Evolutionary conservation across 331 rosid species (phyloP).

Genomic region (Telfairia occidentalis): DNA sequence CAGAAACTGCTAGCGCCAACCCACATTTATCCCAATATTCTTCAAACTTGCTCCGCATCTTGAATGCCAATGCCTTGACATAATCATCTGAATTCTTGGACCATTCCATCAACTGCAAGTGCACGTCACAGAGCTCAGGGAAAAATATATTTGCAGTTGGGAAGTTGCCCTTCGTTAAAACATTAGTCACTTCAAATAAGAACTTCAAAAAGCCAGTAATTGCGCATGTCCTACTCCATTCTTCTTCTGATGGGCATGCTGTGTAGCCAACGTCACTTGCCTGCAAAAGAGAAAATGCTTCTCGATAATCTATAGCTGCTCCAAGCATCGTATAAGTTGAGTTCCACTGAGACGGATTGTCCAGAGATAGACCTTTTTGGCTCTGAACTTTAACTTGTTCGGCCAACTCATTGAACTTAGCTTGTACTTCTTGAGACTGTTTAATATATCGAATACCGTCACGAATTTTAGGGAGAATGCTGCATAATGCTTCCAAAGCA

Average conservation of each 20-base stretch:
- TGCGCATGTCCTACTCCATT: slow-evolving; percentile 57
- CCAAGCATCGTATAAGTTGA: slow-evolving; percentile 74
- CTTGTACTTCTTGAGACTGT: slow-evolving; percentile 55
- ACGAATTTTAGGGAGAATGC: slow-evolving; percentile 43
- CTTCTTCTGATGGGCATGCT: slow-evolving; percentile 44
- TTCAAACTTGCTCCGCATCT: slow-evolving; percentile 75
- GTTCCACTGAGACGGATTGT: slow-evolving; percentile 65
- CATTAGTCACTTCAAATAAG: slow-evolving; percentile 51
- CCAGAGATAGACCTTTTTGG: slow-evolving; percentile 46
- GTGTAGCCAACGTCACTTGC: slow-evolving; percentile 47
- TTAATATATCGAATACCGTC: slow-evolving; percentile 50
- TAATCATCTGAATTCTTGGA: slow-evolving; percentile 66
- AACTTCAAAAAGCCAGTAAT: slow-evolving; percentile 66
- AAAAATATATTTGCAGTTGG: slow-evolving; percentile 74
- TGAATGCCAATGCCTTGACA: slow-evolving; percentile 46
- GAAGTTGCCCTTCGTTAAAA: slow-evolving; percentile 43
- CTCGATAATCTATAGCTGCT: slow-evolving; percentile 64
- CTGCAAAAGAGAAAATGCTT: slow-evolving; percentile 55
- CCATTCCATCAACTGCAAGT: slow-evolving; percentile 84
- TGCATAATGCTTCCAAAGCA: slow-evolving; percentile 51
- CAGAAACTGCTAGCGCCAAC: slow-evolving; percentile 74
- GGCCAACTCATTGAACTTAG: slow-evolving; percentile 58
- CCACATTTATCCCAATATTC: slow-evolving; percentile 85
- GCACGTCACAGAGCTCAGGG: slow-evolving; percentile 81
- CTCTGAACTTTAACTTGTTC: slow-evolving; percentile 52